Evolutionary conservation across 2,329 filamentous ascomycete genomes (phyloP), one percentile per base, ranked within the genome.

Genomic region (Berkeleyomyces basicola): DNA sequence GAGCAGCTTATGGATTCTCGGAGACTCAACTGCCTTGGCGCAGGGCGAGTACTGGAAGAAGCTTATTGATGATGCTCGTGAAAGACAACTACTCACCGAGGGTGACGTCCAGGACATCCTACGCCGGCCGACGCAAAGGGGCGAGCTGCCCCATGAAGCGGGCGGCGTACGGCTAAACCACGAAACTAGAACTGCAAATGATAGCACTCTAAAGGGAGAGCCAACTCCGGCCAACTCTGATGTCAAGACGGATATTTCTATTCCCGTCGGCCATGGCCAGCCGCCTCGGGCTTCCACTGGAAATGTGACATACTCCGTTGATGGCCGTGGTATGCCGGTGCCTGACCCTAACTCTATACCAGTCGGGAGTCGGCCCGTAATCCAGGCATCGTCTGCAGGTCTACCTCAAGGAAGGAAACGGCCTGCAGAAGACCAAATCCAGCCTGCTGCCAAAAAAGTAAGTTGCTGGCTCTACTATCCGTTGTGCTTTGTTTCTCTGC

Each of bases 1-100:
- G 73, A 96, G 89, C 7, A 96, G 92, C 42, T 80, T 99, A 7
- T 99, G 92, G 88, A 92, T 99, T 64, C 80, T 99, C 36, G 93
- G 93, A 67, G 95, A 97, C 73, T 93, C 93, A 0, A 81, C 86
- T 63, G 90, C 91, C 42, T 79, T 99, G 61, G 78, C 86, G 33
- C 87, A 95, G 70, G 93, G 93, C 65, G 83, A 93, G 70, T 96
- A 90, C 73, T 99, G 95, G 93, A 84, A 81, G 66, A 86, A 85
- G 66, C 79, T 99, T 51, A 89, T 99, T 61, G 81, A 87, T 42
- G 88, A 99, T 73, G 87, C 93, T 4, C 84, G 84, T 68, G 72
- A 75, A 23, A 82, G 93, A 69, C 81, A 87, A 66, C 77, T 85
- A 7, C 96, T 93, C 71, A 96, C 88, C 0, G 79, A 82, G 49